Evolutionary conservation across 2,329 filamentous ascomycete genomes (phyloP).

Genomic region (Arthroderma sp.): DNA sequence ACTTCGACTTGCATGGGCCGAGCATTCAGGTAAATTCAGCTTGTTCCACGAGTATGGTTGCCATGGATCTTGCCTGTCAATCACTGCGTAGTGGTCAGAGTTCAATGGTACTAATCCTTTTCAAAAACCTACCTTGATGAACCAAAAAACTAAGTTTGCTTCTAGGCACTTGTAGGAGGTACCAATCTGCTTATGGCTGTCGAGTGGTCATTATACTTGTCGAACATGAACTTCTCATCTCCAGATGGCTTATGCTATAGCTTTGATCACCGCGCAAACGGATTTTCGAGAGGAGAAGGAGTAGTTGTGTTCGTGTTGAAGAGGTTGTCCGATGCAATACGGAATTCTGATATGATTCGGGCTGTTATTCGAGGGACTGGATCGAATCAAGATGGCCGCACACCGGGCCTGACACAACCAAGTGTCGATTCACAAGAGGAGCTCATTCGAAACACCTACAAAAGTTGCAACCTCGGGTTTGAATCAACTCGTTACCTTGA

Average conservation of each 20-base stretch:
- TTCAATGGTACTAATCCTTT: constrained; percentile 8
- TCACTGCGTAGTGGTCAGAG: constrained; percentile 11
- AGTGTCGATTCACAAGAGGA: constrained; percentile 17
- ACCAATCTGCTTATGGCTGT: not conserved
- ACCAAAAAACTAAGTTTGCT: constrained; percentile 8
- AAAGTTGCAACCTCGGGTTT: constrained; percentile 27
- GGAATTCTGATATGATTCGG: constrained; percentile 35
- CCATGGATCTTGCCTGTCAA: constrained; percentile 18
- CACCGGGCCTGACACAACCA: constrained; percentile 22
- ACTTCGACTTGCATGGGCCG: constrained; percentile 17
- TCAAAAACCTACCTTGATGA: constrained; percentile 5
- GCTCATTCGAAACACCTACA: constrained; percentile 16
- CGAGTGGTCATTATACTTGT: not conserved
- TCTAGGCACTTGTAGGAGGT: constrained; percentile 5
- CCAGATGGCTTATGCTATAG: constrained; percentile 14
- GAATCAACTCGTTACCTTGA: constrained; percentile 14
- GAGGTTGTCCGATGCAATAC: constrained; percentile 24
- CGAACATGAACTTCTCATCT: constrained; percentile 9
- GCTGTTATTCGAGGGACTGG: constrained; percentile 31
- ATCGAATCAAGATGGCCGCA: constrained; percentile 37
- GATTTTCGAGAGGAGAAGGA: constrained; percentile 34
- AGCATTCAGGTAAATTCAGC: constrained; percentile 16
- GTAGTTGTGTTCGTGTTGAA: constrained; percentile 28
- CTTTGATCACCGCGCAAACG: constrained; percentile 26
- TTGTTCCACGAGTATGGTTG: constrained; percentile 17